Evolutionary conservation across 257 asterid genomes (phyloP).

Genomic region (Echium plantagineum): DNA sequence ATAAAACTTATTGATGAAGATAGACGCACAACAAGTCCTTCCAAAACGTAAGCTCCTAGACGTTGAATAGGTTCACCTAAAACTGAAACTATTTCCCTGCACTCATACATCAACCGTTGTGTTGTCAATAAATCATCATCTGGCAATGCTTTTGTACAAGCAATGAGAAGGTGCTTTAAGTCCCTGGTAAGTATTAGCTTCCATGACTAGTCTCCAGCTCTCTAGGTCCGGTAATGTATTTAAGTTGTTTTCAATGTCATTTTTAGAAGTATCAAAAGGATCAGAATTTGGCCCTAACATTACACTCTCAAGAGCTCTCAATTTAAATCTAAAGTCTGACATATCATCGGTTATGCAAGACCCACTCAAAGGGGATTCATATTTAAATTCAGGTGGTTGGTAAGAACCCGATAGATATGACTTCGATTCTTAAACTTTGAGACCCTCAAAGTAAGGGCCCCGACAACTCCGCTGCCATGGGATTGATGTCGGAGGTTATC

Average conservation of each 20-base stretch:
- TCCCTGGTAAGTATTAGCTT: conserved; percentile 66
- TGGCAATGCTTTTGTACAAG: conserved; percentile 64
- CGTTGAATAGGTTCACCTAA: conserved; percentile 89
- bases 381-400: no score
- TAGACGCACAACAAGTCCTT: conserved; percentile 78
- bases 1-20: conserved; percentile 77
- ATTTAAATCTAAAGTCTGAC: conserved; percentile 44
- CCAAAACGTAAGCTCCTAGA: conserved; percentile 79
- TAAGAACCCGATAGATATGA: no score
- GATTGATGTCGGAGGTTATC: no score
- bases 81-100: conserved; percentile 68
- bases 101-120: conserved; percentile 47
- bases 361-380: conserved; percentile 78
- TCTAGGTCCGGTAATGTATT: conserved; percentile 30
- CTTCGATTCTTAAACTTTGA: no score
- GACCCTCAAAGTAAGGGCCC: no score
- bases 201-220: conserved; percentile 45
- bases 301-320: conserved; percentile 50
- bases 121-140: conserved; percentile 55
- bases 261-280: conserved; percentile 42
- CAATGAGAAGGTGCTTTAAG: conserved; percentile 48
- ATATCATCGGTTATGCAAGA: conserved; percentile 62
- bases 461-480: no score
- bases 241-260: conserved; percentile 28
- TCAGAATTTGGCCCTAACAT: conserved; percentile 69